A percentile compares a stretch with the other conserved stretches of the same genome.
These are phyloP conservation scores for Claviceps pazoutovae DNA, from an alignment of 2,329 filamentous ascomycete genomes.

Conservation along the genomic window DNA sequence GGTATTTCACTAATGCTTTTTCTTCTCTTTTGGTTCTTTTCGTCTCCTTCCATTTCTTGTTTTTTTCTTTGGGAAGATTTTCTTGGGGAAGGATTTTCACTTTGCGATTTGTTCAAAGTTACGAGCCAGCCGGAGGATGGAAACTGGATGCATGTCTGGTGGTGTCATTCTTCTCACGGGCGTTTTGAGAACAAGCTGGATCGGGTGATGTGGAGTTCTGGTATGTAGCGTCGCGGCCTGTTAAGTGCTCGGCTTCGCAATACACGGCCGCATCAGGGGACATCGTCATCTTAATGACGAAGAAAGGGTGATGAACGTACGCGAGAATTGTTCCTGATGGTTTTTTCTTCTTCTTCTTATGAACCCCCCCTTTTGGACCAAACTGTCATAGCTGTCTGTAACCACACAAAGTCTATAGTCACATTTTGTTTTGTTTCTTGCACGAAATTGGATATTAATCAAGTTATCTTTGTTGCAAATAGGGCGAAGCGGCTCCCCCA, in stretches of 20 bases:
- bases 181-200: not conserved
- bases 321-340: not conserved
- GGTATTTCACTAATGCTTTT: slow-evolving; percentile 60
- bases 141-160: not conserved
- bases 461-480: slow-evolving; percentile 6
- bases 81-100: not conserved
- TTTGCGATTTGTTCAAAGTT: no score
- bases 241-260: not conserved
- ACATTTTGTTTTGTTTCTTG: slow-evolving; percentile 4
- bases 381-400: slow-evolving; percentile 7
- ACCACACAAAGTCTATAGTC: slow-evolving; percentile 12
- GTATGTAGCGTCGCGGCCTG: not conserved
- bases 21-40: slow-evolving; percentile 15
- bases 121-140: not conserved
- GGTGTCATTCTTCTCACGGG: not conserved
- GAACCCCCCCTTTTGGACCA: not conserved
- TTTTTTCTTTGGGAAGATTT: slow-evolving; percentile 1
- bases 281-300: slow-evolving; percentile 15
- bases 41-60: not conserved
- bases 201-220: not conserved
- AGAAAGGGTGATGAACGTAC: slow-evolving; percentile 21
- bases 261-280: slow-evolving; percentile 6
- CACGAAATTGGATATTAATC: slow-evolving; percentile 20
- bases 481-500: slow-evolving; percentile 19
- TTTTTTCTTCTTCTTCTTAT: not conserved